phyloP scores from a whole-genome alignment of 1,139 yeast genomes.

The Geotrichum siamense region DNA sequence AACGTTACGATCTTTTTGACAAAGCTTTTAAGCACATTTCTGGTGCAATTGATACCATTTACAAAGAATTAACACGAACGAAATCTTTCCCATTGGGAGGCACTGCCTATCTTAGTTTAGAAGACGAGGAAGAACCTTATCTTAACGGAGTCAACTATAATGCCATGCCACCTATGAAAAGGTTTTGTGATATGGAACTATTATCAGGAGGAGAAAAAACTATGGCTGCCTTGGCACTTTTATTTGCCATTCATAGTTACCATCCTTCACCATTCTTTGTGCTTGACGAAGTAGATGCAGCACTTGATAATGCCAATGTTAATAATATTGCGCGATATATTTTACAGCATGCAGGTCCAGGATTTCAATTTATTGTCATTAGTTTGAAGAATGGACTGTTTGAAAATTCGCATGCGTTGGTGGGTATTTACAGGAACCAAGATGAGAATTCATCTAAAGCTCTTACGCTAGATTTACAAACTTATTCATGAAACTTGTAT shows the following conservation, averaged over 20 bases:
- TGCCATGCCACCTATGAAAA: conserved; percentile 94
- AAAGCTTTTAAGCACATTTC: conserved; percentile 73
- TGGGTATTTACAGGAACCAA: conserved; percentile 89
- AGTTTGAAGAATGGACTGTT: conserved; percentile 82
- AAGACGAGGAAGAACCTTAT: conserved; percentile 82
- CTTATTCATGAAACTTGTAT: no score
- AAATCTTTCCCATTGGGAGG: conserved; percentile 67
- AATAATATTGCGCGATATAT: conserved; percentile 79
- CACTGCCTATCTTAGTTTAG: conserved; percentile 79
- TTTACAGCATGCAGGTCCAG: conserved; percentile 64
- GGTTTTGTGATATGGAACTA: conserved; percentile 88
- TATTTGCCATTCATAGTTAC: conserved; percentile 84
- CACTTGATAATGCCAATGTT: conserved; percentile 86
- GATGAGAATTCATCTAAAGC: conserved; percentile 67
- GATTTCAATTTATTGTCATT: conserved; percentile 88
- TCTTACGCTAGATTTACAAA: conserved; percentile 36
- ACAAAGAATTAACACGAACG: conserved; percentile 73
- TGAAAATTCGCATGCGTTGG: conserved; percentile 83
- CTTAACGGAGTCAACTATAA: conserved; percentile 77
- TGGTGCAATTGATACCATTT: conserved; percentile 64
- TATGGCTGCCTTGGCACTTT: conserved; percentile 86
- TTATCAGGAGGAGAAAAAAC: conserved; percentile 97
- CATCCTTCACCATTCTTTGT: conserved; percentile 96
- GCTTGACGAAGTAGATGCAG: conserved; percentile 95
- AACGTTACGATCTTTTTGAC: conserved; percentile 57